Conservation (phyloP, 805 yeast genomes). For the Isabelozyma gotoi region DNA sequence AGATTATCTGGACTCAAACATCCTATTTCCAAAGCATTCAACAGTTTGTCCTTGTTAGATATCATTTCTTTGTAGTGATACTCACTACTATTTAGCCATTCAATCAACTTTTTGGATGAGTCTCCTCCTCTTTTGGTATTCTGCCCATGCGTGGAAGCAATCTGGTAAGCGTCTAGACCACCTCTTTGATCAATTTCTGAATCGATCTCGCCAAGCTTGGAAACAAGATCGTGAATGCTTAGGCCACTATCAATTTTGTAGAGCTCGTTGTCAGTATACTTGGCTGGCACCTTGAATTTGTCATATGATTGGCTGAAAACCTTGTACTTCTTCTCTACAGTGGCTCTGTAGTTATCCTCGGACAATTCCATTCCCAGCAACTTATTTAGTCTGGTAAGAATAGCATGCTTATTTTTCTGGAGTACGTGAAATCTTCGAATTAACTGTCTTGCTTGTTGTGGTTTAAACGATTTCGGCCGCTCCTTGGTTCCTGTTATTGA, state of each 20-base stretch:
- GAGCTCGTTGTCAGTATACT: constrained; percentile 9
- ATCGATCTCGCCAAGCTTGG: constrained; percentile 53
- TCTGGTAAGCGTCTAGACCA: constrained; percentile 77
- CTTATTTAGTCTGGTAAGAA: constrained; percentile 32
- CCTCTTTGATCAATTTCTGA: constrained; percentile 65
- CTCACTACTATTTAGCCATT: constrained; percentile 54
- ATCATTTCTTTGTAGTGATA: constrained; percentile 6
- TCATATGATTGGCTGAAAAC: constrained; percentile 4
- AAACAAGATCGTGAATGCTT: constrained; percentile 14
- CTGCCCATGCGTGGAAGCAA: constrained; percentile 87
- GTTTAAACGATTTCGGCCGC: constrained; percentile 56
- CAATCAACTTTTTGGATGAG: constrained; percentile 76
- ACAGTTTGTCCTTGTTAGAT: constrained; percentile 7
- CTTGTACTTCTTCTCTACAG: constrained; percentile 6
- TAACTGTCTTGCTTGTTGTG: constrained; percentile 67
- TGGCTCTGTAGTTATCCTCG: constrained; percentile 16
- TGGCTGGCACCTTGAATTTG: constrained; percentile 4
- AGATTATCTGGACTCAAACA: constrained; percentile 67
- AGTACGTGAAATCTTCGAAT: constrained; percentile 78
- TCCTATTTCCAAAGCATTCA: constrained; percentile 77
- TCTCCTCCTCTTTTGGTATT: constrained; percentile 81
- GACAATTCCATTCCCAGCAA: constrained; percentile 14
- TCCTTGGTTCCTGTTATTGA: constrained; percentile 29
- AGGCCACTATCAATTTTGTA: constrained; percentile 17
- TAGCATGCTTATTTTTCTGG: constrained; percentile 50